Evolutionary conservation across 768 basidiomycete genomes (phyloP), one percentile per base, ranked within the genome.

Genomic region (Phaeolepiota aurea): DNA sequence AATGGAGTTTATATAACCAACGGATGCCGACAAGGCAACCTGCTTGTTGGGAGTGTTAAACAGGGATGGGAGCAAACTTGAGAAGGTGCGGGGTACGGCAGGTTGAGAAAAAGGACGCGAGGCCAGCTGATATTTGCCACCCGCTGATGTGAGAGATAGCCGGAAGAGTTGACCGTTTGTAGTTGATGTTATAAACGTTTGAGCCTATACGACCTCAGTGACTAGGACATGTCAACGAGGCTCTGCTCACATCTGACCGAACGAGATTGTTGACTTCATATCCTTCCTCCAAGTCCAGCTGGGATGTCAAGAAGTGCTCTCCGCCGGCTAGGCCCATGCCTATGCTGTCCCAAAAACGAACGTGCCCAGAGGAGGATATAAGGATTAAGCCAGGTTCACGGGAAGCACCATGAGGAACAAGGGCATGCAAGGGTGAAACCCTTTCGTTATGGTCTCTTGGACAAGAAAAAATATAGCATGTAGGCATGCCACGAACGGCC

Each of bases 311-410:
- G 52, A 69, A 83, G 45, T 77, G 77, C 25, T 84, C 75, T 5
- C 85, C 87, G 10, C 87, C 87, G 2, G 87, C 84, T 11, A 90
- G 73, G 12, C 87, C 87, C 44, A 82, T 85, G 3, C 81, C 81
- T 32, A 93, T 82, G 44, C 80, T 83, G 42, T 91, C 82, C 92
- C 92, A 97, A 56, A 88, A 87, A 25, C 87, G 77, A 41, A 89
- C 63, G 47, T 79, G 67, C 3, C 92, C 92, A 0, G 71, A 62
- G 4, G 74, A 63, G 5, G 84, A 83, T 37, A 87, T 63, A 38
- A 93, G 72, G 32, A 96, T 77, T 28, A 94, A 74, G 18, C 91
- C 91, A 2, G 92, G 92, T 62, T 97, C 92, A 31, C 86, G 76
- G 10, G 76, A 69, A 3, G 69, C 45, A 10, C 73, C 74, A 51